Base-by-base conservation (phyloP, 2,329 filamentous ascomycete species). In the Epichloe hybrida region DNA sequence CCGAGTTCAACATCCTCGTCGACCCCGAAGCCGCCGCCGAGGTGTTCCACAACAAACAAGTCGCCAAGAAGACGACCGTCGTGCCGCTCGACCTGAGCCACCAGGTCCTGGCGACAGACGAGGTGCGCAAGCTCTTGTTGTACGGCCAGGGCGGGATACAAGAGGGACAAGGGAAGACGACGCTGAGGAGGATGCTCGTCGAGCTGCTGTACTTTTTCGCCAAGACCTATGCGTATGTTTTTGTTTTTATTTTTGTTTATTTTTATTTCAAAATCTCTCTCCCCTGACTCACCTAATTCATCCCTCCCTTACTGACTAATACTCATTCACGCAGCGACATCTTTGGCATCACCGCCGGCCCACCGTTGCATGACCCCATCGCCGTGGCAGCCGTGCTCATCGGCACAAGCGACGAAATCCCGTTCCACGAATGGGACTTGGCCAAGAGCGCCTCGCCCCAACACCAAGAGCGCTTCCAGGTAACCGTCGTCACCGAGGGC, bases 201-300 rank as follows among this genome's bases (percentile, higher is more conserved):
- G 88, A 95, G 64, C 79, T 97, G 53, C 75, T 97, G 50, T 85
- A 81, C 54, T 98, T 91, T 70, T 98, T 97, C 64, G 88, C 89
- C 0, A 77, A 80, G 53, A 95, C 90, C 0, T 98, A 97, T 64
- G 79, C 81, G 64, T 79, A 67, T 48, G 78, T 64, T 23, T 20
- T 27, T 13, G 34, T 23, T 23, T 23, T 23, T 17, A 20, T 13
- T 11, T 6, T 12, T 37, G 1, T 17, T 17, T 31, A n/a, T n/a
- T n/a, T n/a, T n/a, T n/a, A n/a, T 13, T 11, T 6, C 12, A 42
- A 13, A 12, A 21, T 12, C 9, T 37, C 12, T 20, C 6, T 23
- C 5, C 15, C 12, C 17, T 4, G 3, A 5, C 11, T 4, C 35
- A 17, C 15, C 15, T 13, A 3, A 13, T 11, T 31, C 27, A 11